These are phyloP conservation scores for Rhododendron henanense DNA, from an alignment of 148 eudicot species.

Conservation along the genomic window DNA sequence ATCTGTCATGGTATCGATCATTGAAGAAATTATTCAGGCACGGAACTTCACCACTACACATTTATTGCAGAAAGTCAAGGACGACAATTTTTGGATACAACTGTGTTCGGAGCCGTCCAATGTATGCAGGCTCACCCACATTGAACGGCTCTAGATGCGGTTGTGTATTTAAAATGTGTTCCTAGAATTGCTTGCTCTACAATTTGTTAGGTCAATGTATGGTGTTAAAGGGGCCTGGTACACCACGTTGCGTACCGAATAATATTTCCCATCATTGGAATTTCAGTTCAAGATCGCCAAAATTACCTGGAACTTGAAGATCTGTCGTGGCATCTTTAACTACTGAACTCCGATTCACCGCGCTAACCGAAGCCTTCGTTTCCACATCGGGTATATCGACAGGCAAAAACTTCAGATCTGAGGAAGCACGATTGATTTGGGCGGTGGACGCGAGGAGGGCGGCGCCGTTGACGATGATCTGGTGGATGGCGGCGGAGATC, in stretches of 20 bases:
- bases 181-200: no score
- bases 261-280: not conserved
- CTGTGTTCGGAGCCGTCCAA: no score
- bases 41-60: not conserved
- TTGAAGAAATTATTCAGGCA: not conserved
- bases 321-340: not conserved
- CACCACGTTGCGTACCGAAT: no score
- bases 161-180: no score
- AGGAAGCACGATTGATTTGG: not conserved
- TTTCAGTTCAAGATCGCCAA: not conserved
- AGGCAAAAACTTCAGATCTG: constrained; percentile 2
- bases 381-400: not conserved
- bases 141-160: no score
- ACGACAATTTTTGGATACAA: not conserved
- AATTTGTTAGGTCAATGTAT: no score
- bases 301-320: not conserved
- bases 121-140: no score
- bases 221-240: no score
- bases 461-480: constrained; percentile 58
- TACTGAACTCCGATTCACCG: not conserved
- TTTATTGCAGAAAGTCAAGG: not conserved
- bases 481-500: constrained; percentile 62
- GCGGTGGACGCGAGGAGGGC: constrained; percentile 44
- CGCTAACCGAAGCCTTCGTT: not conserved
- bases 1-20: not conserved